Percentiles rank a stretch among this genome's conserved stretches.
Conservation (phyloP, 768 basidiomycete genomes). For the Terana coerulea region DNA sequence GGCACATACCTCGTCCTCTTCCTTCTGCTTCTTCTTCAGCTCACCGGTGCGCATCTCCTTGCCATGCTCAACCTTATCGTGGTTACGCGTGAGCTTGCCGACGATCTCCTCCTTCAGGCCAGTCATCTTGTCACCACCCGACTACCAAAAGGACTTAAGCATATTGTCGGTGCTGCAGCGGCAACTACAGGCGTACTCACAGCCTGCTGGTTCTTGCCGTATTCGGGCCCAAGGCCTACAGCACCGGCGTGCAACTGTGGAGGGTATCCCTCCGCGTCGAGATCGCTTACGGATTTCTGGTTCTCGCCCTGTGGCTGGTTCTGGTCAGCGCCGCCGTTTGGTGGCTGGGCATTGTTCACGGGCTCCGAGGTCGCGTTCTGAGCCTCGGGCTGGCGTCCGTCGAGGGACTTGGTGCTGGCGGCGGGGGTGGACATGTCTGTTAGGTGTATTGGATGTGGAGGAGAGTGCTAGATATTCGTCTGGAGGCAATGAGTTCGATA, state of each 20-base stretch:
- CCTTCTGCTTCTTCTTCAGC: slow-evolving; percentile 33
- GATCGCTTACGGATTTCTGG: neutral
- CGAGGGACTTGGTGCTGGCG: slow-evolving; percentile 1
- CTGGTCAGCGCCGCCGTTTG: neutral
- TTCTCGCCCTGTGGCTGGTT: neutral
- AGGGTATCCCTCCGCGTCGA: slow-evolving; percentile 26
- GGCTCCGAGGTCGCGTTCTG: neutral
- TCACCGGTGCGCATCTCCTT: slow-evolving; percentile 37
- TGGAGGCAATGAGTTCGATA: neutral
- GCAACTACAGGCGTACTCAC: slow-evolving; percentile 21
- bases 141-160: slow-evolving; percentile 10
- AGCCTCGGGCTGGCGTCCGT: neutral
- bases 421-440: slow-evolving; percentile 6
- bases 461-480: neutral
- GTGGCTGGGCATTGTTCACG: neutral
- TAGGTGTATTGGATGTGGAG: neutral
- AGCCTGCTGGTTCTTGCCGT: slow-evolving; percentile 19
- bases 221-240: slow-evolving; percentile 37
- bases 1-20: slow-evolving; percentile 20
- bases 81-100: slow-evolving; percentile 36
- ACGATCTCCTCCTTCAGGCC: slow-evolving; percentile 37
- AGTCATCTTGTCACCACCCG: slow-evolving; percentile 31
- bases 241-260: slow-evolving; percentile 41
- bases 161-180: neutral
- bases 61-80: slow-evolving; percentile 35